Conservation (phyloP, 2,329 filamentous ascomycete genomes). For the Pyrenochaeta sp. region DNA sequence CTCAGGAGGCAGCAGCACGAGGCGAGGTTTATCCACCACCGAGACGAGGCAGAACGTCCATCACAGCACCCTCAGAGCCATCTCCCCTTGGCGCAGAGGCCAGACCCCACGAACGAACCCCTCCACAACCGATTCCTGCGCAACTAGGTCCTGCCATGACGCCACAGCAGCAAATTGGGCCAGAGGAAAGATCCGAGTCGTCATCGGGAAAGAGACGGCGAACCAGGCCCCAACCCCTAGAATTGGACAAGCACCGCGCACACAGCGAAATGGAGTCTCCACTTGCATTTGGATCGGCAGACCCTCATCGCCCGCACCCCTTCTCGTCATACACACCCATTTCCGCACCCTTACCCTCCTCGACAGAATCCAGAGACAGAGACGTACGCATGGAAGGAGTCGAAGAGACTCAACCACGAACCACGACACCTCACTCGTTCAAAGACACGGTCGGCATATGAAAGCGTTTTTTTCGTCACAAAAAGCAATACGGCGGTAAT, state of each 20-base stretch:
- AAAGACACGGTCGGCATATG: conserved; percentile 54
- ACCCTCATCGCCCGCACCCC: conserved; percentile 33
- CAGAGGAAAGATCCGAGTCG: conserved; percentile 40
- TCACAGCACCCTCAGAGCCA: conserved; percentile 34
- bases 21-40: conserved; percentile 51
- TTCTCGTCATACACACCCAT: conserved; percentile 47
- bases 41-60: conserved; percentile 40
- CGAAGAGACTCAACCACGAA: conserved; percentile 48
- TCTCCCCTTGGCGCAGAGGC: conserved; percentile 32
- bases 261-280: conserved; percentile 42
- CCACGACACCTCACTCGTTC: conserved; percentile 52
- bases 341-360: conserved; percentile 45
- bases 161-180: conserved; percentile 36
- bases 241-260: conserved; percentile 39
- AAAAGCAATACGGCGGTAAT: conserved; percentile 49
- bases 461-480: conserved; percentile 46
- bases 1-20: conserved; percentile 49
- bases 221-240: conserved; percentile 40
- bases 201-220: conserved; percentile 47
- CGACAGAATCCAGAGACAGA: conserved; percentile 40
- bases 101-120: conserved; percentile 34
- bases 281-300: conserved; percentile 36
- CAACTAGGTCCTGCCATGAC: conserved; percentile 30
- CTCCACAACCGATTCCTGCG: conserved; percentile 31
- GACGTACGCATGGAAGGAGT: conserved; percentile 48